Base-by-base conservation (phyloP, 2,329 filamentous ascomycete genomes). In the Cryphonectria radicalis region DNA sequence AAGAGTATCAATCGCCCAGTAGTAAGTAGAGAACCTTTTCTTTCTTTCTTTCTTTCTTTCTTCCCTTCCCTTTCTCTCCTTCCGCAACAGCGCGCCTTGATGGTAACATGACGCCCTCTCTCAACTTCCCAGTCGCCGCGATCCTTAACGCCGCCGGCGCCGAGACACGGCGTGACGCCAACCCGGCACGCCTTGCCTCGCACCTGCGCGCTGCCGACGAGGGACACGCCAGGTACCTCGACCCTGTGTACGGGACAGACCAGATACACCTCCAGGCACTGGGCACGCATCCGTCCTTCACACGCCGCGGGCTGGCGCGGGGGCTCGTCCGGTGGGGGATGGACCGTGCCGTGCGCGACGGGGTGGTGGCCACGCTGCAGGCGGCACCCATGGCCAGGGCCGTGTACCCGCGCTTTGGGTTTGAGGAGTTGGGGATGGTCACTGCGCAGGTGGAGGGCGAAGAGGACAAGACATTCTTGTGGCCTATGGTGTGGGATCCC, bases 391-490 rank as follows among this genome's bases (percentile, higher is more conserved):
- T 67, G 64, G 69, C 37, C 22, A 43, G 69, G 42, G n/a, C 19
- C 42, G 63, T 70, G 14, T 70, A 70, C 43, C 69, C 69, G n/a
- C 69, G 69, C 14, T 37, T 70, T 57, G 63, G 69, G 2, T 67
- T 66, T 4, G 42, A 42, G 42, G 69, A 70, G 63, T 28, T 70
- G 25, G 69, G 59, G 4, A 46, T 46, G n/a, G 65, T 70, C n/a
- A 53, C 35, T 22, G 69, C n/a, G n/a, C 64, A 70, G 64, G 64
- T 67, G 19, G 53, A 66, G 37, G 69, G 69, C 13, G 69, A 70
- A 35, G 64, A 70, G 32, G 64, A 63, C 35, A 60, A 22, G 40
- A 70, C 65, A 13, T 43, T 63, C 32, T 22, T 70, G 43, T 67
- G 32, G 28, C 55, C 69, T n/a, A 70, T 70, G 69, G 69, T 67